phyloP scores from a whole-genome alignment of 2,329 filamentous ascomycete genomes.

The Cercospora berteroae region DNA sequence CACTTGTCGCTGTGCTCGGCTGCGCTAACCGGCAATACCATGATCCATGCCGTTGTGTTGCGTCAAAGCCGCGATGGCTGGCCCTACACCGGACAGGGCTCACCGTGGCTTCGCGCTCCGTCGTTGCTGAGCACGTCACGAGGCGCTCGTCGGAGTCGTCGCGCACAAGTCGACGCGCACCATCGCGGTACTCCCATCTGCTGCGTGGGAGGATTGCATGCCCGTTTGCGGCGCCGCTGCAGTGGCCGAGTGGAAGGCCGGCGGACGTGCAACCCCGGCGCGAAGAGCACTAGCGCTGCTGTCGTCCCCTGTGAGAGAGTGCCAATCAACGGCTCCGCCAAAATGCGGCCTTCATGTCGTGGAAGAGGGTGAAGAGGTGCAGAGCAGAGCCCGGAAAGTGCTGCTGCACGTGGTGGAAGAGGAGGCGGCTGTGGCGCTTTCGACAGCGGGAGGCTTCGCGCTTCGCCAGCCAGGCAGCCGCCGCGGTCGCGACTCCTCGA shows the following conservation, averaged over 20 bases:
- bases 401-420: neutral
- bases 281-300: slow-evolving; percentile 3
- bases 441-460: neutral
- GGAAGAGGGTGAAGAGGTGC: neutral
- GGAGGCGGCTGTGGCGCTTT: neutral
- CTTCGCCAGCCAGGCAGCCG: neutral
- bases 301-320: neutral
- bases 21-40: neutral
- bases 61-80: neutral
- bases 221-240: neutral
- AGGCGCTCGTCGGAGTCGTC: too few species aligned
- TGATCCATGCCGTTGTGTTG: neutral
- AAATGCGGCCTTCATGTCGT: neutral
- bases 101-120: neutral
- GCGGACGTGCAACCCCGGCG: neutral
- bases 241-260: neutral
- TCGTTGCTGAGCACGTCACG: neutral
- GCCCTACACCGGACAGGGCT: neutral
- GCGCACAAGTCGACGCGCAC: neutral
- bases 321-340: neutral
- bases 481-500: neutral
- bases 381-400: neutral
- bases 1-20: neutral
- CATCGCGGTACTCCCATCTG: neutral
- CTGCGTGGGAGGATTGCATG: neutral